phyloP scores from a whole-genome alignment of 768 basidiomycete genomes.

The Pholiota molesta region DNA sequence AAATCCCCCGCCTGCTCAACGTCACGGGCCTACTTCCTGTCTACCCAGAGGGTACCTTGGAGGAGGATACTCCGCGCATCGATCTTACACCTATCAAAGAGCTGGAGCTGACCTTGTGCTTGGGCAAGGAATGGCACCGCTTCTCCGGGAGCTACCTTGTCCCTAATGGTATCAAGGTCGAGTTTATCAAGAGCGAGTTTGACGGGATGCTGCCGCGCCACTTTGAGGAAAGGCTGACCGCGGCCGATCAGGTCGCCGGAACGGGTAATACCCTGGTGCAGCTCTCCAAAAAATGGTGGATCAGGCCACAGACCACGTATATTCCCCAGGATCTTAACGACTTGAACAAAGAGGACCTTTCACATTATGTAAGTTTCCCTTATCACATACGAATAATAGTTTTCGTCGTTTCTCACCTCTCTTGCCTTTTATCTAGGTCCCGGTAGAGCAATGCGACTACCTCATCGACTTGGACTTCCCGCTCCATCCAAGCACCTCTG shows the following conservation, averaged over 20 bases:
- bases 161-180: constrained; percentile 79
- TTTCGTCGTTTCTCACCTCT: neutral
- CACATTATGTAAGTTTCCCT: constrained; percentile 66
- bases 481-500: constrained; percentile 53
- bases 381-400: constrained; percentile 8
- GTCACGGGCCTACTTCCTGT: constrained; percentile 63
- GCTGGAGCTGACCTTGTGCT: constrained; percentile 78
- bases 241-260: constrained; percentile 21
- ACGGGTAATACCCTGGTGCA: constrained; percentile 24
- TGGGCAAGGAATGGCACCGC: constrained; percentile 95
- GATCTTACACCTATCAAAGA: constrained; percentile 70
- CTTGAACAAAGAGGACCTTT: constrained; percentile 76
- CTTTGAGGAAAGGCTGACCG: constrained; percentile 45
- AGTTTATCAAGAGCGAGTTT: constrained; percentile 92
- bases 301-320: constrained; percentile 61
- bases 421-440: constrained; percentile 49
- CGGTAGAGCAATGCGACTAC: constrained; percentile 80
- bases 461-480: constrained; percentile 92
- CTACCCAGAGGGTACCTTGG: constrained; percentile 35
- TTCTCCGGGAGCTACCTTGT: constrained; percentile 92
- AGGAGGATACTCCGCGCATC: constrained; percentile 52
- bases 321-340: constrained; percentile 81
- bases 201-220: constrained; percentile 86
- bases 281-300: constrained; percentile 44
- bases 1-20: constrained; percentile 84